Base-by-base conservation (phyloP, 805 yeast species). In the Metschnikowia picachoensis region DNA sequence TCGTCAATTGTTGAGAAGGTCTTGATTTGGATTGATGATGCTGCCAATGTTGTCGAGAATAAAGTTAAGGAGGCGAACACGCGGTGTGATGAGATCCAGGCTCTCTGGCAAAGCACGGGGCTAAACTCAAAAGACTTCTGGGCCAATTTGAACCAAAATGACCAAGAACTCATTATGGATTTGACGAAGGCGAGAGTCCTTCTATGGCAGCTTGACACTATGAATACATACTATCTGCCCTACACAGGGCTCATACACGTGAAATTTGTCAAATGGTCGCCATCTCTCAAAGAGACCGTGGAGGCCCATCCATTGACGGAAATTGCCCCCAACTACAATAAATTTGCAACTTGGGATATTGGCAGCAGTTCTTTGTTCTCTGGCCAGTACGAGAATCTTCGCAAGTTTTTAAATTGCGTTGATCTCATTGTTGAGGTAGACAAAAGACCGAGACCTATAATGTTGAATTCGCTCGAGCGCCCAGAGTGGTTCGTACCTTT, bases 171-270 rank as follows among this genome's bases (percentile, higher is more conserved):
- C 20, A 34, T 40, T 10, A 14, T 35, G 4, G 48, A 45, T 25
- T 45, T 45, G 41, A 41, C 34, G 9, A 45, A 40, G n/a, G 48
- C 48, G n/a, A 25, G 41, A n/a, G 32, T 40, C n/a, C 15, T 45
- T 17, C 20, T 40, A 5, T 45, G 44, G 43, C 47, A 44, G 30
- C 27, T 39, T 15, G 39, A 44, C 5, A 27, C 25, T n/a, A 8
- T 40, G 10, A 5, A 7, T 12, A 11, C 33, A 1, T 32, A 29
- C 29, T 17, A 32, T 9, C 36, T 31, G 7, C 40, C 43, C 2
- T 27, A 44, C 30, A 35, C 47, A 8, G 47, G 47, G 1, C 43
- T 44, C 30, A 25, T 44, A 10, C 47, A 44, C 12, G 43, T 39
- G 28, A 39, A 35, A 30, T 20, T 37, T 1, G 30, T 33, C 9